Evolutionary conservation across 169 alveolate genomes (phyloP), one percentile per base, ranked within the genome.

Genomic region (Cryptosporidium viatorum): DNA sequence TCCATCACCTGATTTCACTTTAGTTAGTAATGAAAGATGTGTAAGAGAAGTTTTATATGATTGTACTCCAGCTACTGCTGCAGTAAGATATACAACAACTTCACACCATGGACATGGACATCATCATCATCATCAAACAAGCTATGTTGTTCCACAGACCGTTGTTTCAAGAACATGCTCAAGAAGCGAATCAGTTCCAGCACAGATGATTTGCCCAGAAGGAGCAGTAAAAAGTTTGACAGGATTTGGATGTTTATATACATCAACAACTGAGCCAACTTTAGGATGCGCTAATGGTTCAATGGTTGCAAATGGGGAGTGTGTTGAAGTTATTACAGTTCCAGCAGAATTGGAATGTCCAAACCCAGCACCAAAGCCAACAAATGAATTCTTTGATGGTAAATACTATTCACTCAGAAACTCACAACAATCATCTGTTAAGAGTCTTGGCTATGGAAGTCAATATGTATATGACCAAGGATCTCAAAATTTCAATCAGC

Each of bases 261-360:
- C 86, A 74, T 37, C 86, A 52, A 74, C 59, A 37, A 74, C 58
- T 55, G 73, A 74, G 18, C 86, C 86, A 33, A 74, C 71, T 50
- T n/a, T 55, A 35, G 68, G 43, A 52, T 74, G 86, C 39, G n/a
- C 86, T 18, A 59, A 52, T 74, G 71, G 71, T 18, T 74, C 86
- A 55, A 74, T 74, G 86, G 59, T 74, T n/a, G 48, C 62, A 37
- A 74, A 74, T 35, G 86, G 86, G 4, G 73, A 74, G 29, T 74
- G 86, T 39, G 55, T 74, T 55, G 86, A 74, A 59, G 86, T 74
- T 35, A 52, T 74, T 9, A 74, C 86, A 58, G 71, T 74, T 31
- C 86, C 86, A 74, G 86, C 86, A 59, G 86, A 74, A n/a, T 59
- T 74, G 23, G 71, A 74, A 31, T 74, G 86, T 31, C 86, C 86